phyloP scores from a whole-genome alignment of 2,329 filamentous ascomycete genomes.

The Coniella lustricola region DNA sequence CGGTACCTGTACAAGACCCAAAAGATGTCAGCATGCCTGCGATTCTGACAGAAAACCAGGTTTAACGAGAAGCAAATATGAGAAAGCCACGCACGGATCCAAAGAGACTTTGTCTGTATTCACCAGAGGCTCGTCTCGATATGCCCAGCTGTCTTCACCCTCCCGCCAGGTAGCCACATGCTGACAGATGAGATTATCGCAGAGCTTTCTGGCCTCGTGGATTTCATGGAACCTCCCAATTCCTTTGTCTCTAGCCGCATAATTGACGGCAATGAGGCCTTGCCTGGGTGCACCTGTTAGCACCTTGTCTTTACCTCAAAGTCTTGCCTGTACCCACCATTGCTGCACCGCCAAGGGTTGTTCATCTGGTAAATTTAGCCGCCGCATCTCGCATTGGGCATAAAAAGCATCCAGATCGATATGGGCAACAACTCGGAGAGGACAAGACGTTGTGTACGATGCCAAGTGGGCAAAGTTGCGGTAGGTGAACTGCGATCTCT shows the following conservation, averaged over 20 bases:
- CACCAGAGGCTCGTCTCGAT: slow-evolving; percentile 70
- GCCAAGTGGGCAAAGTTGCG: slow-evolving; percentile 73
- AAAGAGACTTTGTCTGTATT: slow-evolving; percentile 90
- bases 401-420: slow-evolving; percentile 98
- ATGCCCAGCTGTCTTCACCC: slow-evolving; percentile 86
- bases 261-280: slow-evolving; percentile 93
- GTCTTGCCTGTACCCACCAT: slow-evolving; percentile 48
- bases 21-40: not conserved
- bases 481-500: slow-evolving; percentile 71
- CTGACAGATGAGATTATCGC: slow-evolving; percentile 75
- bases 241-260: slow-evolving; percentile 75
- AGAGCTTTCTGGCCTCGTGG: slow-evolving; percentile 77
- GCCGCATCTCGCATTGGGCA: slow-evolving; percentile 89
- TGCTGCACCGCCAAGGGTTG: slow-evolving; percentile 88
- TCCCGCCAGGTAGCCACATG: slow-evolving; percentile 95
- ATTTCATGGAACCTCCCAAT: slow-evolving; percentile 74
- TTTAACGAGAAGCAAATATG: not conserved
- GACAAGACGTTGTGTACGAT: slow-evolving; percentile 62
- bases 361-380: slow-evolving; percentile 66
- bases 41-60: not conserved
- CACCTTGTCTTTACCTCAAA: not conserved
- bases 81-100: slow-evolving; percentile 48
- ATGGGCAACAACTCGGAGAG: slow-evolving; percentile 81
- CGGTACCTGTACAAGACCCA: slow-evolving; percentile 48
- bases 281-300: slow-evolving; percentile 46